Conservation (phyloP, 257 asterid species). For the Solanum ossicruentum region DNA sequence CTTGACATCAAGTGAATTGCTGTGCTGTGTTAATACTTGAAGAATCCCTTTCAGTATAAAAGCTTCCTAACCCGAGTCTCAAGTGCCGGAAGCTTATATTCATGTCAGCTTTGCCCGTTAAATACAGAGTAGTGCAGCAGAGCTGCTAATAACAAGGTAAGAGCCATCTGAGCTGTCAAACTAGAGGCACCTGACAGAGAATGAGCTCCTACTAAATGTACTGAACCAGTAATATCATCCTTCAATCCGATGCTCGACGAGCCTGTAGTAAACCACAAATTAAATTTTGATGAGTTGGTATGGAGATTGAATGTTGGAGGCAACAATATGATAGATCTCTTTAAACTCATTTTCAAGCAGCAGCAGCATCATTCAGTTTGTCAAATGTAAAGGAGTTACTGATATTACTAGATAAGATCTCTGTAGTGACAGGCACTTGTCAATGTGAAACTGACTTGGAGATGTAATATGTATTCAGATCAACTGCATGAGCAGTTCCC, state of each 20-base stretch:
- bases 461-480: neutral
- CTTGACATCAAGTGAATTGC: neutral
- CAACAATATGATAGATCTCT: neutral
- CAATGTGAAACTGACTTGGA: neutral
- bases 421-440: neutral
- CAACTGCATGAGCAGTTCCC: neutral
- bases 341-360: neutral
- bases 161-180: slow-evolving; percentile 8
- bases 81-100: neutral
- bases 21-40: neutral
- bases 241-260: slow-evolving; percentile 83
- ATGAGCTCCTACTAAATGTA: slow-evolving; percentile 98
- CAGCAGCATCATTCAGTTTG: neutral
- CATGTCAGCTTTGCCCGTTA: slow-evolving; percentile 7
- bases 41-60: neutral
- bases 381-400: neutral
- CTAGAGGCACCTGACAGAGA: slow-evolving; percentile 31
- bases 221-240: slow-evolving; percentile 98
- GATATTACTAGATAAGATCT: neutral
- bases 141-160: slow-evolving; percentile 24
- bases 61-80: neutral
- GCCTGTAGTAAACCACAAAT: slow-evolving; percentile 34
- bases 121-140: slow-evolving; percentile 26
- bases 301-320: neutral
- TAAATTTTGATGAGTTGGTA: neutral